phyloP scores from a whole-genome alignment of 2,329 filamentous ascomycete genomes.

The Diplodia sapinea region DNA sequence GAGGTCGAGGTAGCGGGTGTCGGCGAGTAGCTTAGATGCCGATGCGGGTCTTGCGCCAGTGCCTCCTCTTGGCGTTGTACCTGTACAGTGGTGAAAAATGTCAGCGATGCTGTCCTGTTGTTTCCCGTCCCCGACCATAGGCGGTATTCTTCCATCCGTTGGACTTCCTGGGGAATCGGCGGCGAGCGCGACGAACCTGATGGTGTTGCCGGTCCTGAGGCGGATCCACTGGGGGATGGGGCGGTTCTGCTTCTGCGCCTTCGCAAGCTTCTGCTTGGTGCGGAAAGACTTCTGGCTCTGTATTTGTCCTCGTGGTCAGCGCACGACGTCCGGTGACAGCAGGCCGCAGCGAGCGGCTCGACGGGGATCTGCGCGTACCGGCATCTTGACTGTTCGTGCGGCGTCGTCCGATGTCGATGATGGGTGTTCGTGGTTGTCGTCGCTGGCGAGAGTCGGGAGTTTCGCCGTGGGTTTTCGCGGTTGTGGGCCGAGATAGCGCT shows the following conservation, averaged over 20 bases:
- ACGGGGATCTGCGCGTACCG: slow-evolving; percentile 23
- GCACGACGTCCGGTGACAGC: background rate
- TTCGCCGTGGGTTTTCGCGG: slow-evolving; percentile 28
- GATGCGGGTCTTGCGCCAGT: slow-evolving; percentile 99
- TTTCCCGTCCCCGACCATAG: background rate
- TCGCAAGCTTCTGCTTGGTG: slow-evolving; percentile 99
- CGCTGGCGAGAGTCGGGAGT: slow-evolving; percentile 27
- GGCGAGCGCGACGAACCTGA: slow-evolving; percentile 74
- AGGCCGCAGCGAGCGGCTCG: background rate
- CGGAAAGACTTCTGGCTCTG: slow-evolving; percentile 99
- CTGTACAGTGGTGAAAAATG: slow-evolving; percentile 56
- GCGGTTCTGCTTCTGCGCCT: slow-evolving; percentile 99
- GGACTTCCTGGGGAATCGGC: slow-evolving; percentile 1
- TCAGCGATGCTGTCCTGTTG: slow-evolving; percentile 29
- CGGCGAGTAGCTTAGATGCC: slow-evolving; percentile 81
- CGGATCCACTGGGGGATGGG: slow-evolving; percentile 99
- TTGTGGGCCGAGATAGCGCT: slow-evolving; percentile 29
- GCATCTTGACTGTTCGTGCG: slow-evolving; percentile 32
- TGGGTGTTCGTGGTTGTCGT: slow-evolving; percentile 30
- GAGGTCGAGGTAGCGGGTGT: slow-evolving; percentile 33
- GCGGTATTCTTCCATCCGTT: slow-evolving; percentile 27
- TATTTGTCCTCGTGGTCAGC: slow-evolving; percentile 34
- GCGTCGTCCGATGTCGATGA: slow-evolving; percentile 32
- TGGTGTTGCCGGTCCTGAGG: slow-evolving; percentile 97
- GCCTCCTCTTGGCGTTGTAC: slow-evolving; percentile 99